Conservation (phyloP, 768 basidiomycete genomes). For the Calocybe gangraenosa region DNA sequence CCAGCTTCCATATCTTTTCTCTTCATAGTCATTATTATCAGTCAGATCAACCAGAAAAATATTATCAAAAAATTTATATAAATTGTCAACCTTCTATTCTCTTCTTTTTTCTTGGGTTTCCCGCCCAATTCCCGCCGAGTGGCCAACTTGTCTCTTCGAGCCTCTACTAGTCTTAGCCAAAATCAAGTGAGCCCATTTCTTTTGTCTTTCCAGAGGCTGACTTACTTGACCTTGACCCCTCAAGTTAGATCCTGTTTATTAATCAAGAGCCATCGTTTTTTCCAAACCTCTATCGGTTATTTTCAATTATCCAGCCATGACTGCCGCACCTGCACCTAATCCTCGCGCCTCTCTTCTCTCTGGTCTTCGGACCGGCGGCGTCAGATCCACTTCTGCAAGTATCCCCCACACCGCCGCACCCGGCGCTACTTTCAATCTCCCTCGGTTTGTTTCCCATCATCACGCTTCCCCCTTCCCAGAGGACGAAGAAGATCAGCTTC, state of each 20-base stretch:
- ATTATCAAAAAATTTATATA: slow-evolving; percentile 1
- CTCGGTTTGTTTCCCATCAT: slow-evolving; percentile 48
- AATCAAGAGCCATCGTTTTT: slow-evolving; percentile 26
- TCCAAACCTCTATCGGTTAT: slow-evolving; percentile 25
- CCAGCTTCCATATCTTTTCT: slow-evolving; percentile 25
- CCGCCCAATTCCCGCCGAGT: slow-evolving; percentile 18
- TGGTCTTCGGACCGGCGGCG: slow-evolving; percentile 87
- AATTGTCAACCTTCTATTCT: slow-evolving; percentile 5
- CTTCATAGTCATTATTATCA: slow-evolving; percentile 22
- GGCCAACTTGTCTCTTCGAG: slow-evolving; percentile 16
- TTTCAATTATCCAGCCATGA: slow-evolving; percentile 33
- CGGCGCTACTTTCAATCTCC: slow-evolving; percentile 56
- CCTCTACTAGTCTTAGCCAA: slow-evolving; percentile 9
- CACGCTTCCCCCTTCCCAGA: slow-evolving; percentile 39
- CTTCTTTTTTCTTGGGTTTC: slow-evolving; percentile 13
- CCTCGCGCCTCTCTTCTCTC: slow-evolving; percentile 81
- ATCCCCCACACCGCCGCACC: slow-evolving; percentile 71
- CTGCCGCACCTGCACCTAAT: slow-evolving; percentile 41
- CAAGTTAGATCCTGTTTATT: slow-evolving; percentile 32
- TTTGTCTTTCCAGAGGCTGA: slow-evolving; percentile 14
- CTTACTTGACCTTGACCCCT: slow-evolving; percentile 9
- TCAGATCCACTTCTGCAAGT: slow-evolving; percentile 63
- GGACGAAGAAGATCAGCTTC: slow-evolving; percentile 61
- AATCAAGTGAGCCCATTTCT: slow-evolving; percentile 6
- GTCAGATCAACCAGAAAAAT: slow-evolving; percentile 10